Evolutionary conservation across 208 protist species (phyloP), one percentile per base, ranked within the genome.

Genomic region (Leishmania amazonensis): DNA sequence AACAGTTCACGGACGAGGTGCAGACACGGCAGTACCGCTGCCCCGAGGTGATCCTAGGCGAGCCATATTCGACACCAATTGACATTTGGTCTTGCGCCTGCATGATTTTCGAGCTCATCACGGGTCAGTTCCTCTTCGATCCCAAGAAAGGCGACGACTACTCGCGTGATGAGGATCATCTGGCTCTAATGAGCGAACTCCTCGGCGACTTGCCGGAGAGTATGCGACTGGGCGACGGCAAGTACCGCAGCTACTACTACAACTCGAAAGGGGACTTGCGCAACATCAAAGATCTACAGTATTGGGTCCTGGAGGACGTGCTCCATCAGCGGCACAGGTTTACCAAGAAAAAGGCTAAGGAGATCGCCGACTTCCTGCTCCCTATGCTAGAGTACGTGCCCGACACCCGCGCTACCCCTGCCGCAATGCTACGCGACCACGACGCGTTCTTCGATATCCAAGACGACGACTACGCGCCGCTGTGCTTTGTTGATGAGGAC

Each of bases 1-100:
- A 98, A 73, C 98, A 99, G 88, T 99, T 99, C 85, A 99, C 98
- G 15, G 93, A 96, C 80, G 93, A 98, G 81, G 91, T 98, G 64
- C 97, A 98, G 84, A 99, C 97, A 21, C 87, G 96, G 15, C 96
- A 99, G 84, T 99, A 99, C 86, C 91, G 97, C 68, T 92, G 85
- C 58, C 97, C 97, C 8, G 96, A 99, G 85, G 96, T 99, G 9
- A 98, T 99, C 68, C 73, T 98, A 57, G 96, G 97, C 45, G 89
- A 96, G 38, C 85, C 93, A 0, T 98, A 96, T 83, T 91, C 86
- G 1, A 95, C 93, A 0, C 81, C 95, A 5, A 95, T 98, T 57
- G 97, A 99, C 83, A 88, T 99, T 40, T 99, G 96, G 96, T 98
- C 95, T n/a, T 91, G 85, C 58, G 97, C 93, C 11, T 99, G 97